A percentile compares a stretch with the other conserved stretches of the same genome.
Conservation (phyloP, 1,284 basidiomycete genomes). For the Wallemia mellicola region DNA sequence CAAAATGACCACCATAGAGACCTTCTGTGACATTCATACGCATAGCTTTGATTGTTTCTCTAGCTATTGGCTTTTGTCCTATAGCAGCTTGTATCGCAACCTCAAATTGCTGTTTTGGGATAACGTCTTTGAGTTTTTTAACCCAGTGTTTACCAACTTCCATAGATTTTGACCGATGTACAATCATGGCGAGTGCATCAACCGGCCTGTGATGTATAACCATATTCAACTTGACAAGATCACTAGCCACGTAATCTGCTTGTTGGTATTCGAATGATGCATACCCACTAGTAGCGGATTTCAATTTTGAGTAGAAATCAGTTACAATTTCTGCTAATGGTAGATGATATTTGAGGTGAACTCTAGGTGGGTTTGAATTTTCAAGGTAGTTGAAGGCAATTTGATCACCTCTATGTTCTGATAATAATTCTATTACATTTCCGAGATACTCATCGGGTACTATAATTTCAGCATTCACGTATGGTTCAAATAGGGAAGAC, state of each 20-base stretch:
- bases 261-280: constrained; percentile 36
- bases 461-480: constrained; percentile 67
- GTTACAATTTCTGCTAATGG: constrained; percentile 73
- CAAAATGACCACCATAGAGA: background rate
- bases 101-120: constrained; percentile 52
- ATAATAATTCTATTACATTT: constrained; percentile 73
- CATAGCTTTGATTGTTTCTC: constrained; percentile 1
- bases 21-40: background rate
- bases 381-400: constrained; percentile 52
- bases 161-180: constrained; percentile 37
- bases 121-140: constrained; percentile 47
- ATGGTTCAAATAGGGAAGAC: constrained; percentile 51
- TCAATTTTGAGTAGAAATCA: constrained; percentile 72
- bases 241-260: constrained; percentile 47
- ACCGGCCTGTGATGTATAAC: constrained; percentile 59
- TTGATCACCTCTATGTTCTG: constrained; percentile 41
- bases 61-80: constrained; percentile 8
- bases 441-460: constrained; percentile 74
- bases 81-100: constrained; percentile 51
- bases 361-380: constrained; percentile 23
- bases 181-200: constrained; percentile 68
- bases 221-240: constrained; percentile 65
- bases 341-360: constrained; percentile 48
- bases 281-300: constrained; percentile 18
- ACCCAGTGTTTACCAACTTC: constrained; percentile 49